These are phyloP conservation scores for Alternaria alternata DNA, from an alignment of 2,329 filamentous ascomycete species.

Conservation along the genomic window DNA sequence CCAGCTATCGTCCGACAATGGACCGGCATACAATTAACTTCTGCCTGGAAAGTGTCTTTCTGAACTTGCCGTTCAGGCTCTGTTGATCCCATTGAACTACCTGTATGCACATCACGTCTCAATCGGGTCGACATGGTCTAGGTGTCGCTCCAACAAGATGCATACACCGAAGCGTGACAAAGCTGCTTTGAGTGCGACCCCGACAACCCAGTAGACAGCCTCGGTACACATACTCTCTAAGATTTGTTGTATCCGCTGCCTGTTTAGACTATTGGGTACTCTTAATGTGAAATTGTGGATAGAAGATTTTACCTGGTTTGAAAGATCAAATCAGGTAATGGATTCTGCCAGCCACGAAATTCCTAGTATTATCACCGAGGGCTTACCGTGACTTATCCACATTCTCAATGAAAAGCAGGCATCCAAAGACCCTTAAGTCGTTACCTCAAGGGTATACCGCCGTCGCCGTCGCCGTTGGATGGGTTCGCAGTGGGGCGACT, in stretches of 20 bases:
- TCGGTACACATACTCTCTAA: not conserved
- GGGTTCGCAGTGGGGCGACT: conserved; percentile 11
- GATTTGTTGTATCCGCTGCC: not conserved
- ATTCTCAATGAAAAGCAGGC: not conserved
- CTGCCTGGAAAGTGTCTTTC: not conserved
- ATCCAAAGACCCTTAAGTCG: not conserved
- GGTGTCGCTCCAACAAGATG: not conserved
- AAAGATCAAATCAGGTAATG: not conserved
- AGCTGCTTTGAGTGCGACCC: not conserved
- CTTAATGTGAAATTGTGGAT: not conserved
- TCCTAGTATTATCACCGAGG: not conserved
- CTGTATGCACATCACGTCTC: not conserved
- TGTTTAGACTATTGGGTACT: not conserved
- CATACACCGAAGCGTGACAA: not conserved
- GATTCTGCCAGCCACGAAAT: too few species aligned
- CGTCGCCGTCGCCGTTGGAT: conserved; percentile 8
- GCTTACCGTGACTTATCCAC: not conserved
- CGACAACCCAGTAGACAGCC: not conserved
- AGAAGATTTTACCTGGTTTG: not conserved
- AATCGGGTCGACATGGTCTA: not conserved
- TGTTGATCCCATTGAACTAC: not conserved
- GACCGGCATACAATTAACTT: not conserved
- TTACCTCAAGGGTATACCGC: not conserved
- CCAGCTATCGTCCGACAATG: not conserved
- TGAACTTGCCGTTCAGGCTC: too few species aligned